These are phyloP conservation scores for Hyaloperonospora arabidopsidis DNA, from an alignment of 352 stramenopile species.

Conservation along the genomic window DNA sequence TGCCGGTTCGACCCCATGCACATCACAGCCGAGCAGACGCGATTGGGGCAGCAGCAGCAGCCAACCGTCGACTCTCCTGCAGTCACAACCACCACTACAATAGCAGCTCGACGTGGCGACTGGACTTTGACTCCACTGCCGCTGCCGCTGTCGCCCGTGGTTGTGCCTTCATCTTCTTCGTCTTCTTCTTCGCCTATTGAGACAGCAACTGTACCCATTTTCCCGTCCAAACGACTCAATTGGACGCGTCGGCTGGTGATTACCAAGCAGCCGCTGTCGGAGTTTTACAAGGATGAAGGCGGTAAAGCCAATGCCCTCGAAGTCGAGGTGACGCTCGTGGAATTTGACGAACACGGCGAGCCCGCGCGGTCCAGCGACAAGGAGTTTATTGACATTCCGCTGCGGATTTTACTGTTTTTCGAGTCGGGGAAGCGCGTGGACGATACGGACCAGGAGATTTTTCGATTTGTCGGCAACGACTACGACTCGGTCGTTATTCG, in stretches of 20 bases:
- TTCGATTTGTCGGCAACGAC: conserved; percentile 79
- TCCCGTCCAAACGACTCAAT: conserved; percentile 32
- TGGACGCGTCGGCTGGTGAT: conserved; percentile 76
- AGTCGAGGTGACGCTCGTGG: conserved; percentile 71
- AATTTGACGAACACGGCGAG: conserved; percentile 70
- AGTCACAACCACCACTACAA: too few species aligned
- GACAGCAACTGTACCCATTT: neutral
- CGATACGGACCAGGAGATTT: conserved; percentile 80
- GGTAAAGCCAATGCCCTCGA: conserved; percentile 76
- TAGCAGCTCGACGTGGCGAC: too few species aligned
- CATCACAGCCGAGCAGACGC: conserved; percentile 20
- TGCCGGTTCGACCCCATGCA: conserved; percentile 20
- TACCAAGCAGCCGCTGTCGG: conserved; percentile 73
- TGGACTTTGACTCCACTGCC: conserved; percentile 3
- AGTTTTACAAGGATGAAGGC: conserved; percentile 88
- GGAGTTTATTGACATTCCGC: conserved; percentile 73
- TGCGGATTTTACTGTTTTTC: conserved; percentile 76
- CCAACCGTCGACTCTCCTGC: too few species aligned
- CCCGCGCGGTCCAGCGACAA: conserved; percentile 52
- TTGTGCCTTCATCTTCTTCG: conserved; percentile 8
- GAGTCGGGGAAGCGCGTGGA: conserved; percentile 83
- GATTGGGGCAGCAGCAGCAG: too few species aligned
- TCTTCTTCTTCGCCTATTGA: conserved; percentile 9
- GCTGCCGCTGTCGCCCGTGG: neutral
- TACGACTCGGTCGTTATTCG: conserved; percentile 81